phyloP scores from a whole-genome alignment of 257 asterid species.

The Solanum microdontum region DNA sequence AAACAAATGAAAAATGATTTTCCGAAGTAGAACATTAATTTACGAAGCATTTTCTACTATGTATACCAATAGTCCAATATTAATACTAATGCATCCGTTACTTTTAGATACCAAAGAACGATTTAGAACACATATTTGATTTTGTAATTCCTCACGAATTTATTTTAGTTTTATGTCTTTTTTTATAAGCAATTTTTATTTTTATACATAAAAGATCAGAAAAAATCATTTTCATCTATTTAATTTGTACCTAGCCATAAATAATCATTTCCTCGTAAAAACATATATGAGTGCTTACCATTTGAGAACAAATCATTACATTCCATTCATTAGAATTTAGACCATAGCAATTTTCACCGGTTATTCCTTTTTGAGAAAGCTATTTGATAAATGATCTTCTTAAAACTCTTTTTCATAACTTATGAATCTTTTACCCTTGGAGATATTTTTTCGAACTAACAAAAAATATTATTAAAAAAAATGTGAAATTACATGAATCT shows the following conservation, averaged over 20 bases:
- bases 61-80: background rate
- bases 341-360: background rate
- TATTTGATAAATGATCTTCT: background rate
- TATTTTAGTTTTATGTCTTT: no score
- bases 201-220: no score
- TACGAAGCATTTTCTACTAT: background rate
- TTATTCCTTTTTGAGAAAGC: background rate
- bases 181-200: background rate
- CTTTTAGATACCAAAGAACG: background rate
- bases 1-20: background rate
- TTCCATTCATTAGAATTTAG: background rate
- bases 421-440: background rate
- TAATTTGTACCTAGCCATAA: no score
- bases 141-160: no score
- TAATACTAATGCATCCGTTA: background rate
- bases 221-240: background rate
- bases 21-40: background rate
- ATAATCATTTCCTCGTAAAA: background rate
- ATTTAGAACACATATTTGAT: background rate
- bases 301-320: background rate
- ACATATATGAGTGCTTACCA: no score
- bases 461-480: no score
- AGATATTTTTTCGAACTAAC: no score
- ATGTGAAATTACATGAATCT: background rate
- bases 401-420: background rate